Percentiles rank a stretch among this genome's conserved stretches.
Evolutionary conservation across 306 rosid genomes (phyloP).

Genomic region (Corylus americana): DNA sequence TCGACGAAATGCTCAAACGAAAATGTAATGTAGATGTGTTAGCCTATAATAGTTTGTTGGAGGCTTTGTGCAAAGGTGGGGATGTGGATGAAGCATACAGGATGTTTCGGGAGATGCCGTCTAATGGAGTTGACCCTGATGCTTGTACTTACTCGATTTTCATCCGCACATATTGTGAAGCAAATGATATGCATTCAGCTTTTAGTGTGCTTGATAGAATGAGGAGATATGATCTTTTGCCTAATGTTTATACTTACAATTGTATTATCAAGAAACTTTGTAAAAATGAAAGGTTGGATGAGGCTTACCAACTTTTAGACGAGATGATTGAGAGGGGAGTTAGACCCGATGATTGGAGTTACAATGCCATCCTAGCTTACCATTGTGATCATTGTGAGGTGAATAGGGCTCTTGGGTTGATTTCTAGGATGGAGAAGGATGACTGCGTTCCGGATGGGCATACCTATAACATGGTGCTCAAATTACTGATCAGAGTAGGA

Average conservation of each 20-base stretch:
- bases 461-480: constrained; percentile 78
- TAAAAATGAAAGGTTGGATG: constrained; percentile 71
- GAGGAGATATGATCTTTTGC: constrained; percentile 55
- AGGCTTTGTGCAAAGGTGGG: constrained; percentile 75
- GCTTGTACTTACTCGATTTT: constrained; percentile 76
- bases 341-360: constrained; percentile 77
- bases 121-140: constrained; percentile 57
- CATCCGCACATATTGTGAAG: constrained; percentile 60
- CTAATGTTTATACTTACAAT: constrained; percentile 77
- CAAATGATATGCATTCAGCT: constrained; percentile 64
- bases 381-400: constrained; percentile 87
- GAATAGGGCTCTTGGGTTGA: constrained; percentile 61
- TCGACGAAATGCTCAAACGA: constrained; percentile 67
- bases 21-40: constrained; percentile 64
- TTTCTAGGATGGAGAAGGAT: constrained; percentile 67
- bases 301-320: constrained; percentile 81
- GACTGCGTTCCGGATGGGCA: constrained; percentile 62
- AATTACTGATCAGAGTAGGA: constrained; percentile 70
- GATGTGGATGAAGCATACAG: constrained; percentile 59
- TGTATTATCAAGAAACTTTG: constrained; percentile 74
- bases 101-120: constrained; percentile 50
- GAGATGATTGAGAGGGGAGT: constrained; percentile 76
- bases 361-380: constrained; percentile 76
- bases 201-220: constrained; percentile 71
- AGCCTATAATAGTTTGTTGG: constrained; percentile 67